These are phyloP conservation scores for Fonsecaea multimorphosa DNA, from an alignment of 2,329 filamentous ascomycete genomes.

Conservation along the genomic window DNA sequence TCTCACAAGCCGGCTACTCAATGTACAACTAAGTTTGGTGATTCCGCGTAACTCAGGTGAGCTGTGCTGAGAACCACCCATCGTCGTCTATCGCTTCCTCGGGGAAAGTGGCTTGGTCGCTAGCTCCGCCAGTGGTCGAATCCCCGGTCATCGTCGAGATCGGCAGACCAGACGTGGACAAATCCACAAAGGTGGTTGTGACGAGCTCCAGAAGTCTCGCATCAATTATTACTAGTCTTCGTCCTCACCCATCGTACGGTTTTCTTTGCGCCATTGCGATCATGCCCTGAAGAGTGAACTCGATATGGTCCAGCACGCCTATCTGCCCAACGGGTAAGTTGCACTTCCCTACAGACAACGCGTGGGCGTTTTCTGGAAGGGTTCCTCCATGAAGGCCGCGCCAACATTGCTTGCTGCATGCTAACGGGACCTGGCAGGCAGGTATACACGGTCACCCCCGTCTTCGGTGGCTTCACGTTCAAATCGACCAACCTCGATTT, in stretches of 20 bases:
- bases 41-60: neutral
- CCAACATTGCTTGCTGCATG: neutral
- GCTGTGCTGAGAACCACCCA: neutral
- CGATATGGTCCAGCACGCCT: constrained; percentile 42
- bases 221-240: neutral
- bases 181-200: neutral
- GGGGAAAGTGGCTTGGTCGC: neutral
- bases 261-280: neutral
- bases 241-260: neutral
- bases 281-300: constrained; percentile 17
- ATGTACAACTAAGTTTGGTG: neutral
- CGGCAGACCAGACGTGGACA: neutral
- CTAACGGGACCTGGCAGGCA: constrained; percentile 70
- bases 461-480: constrained; percentile 92
- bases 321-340: constrained; percentile 84
- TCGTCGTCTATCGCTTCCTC: neutral
- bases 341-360: neutral
- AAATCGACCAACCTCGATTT: constrained; percentile 76
- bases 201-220: neutral
- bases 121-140: neutral
- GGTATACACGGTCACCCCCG: constrained; percentile 68
- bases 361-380: neutral
- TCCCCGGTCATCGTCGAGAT: neutral
- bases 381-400: neutral
- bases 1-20: neutral